phyloP scores from a whole-genome alignment of 2,329 filamentous ascomycete genomes.

The Zarea fungicola region DNA sequence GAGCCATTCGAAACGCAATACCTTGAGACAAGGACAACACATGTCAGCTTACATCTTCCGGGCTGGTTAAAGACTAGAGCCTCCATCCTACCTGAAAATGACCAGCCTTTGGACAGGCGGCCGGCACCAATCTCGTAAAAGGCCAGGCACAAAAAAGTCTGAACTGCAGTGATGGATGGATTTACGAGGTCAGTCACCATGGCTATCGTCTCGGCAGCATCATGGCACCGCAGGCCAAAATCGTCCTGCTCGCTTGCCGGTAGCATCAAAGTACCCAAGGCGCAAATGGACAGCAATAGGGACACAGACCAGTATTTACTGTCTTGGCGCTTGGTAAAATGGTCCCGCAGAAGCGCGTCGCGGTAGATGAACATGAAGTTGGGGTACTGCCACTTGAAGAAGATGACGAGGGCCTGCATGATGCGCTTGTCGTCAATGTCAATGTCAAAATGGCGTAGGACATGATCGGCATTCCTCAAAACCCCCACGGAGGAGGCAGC shows the following conservation, averaged over 20 bases:
- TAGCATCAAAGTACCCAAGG: slow-evolving; percentile 19
- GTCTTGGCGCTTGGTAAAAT: slow-evolving; percentile 15
- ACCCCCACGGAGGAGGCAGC: background rate
- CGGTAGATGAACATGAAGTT: slow-evolving; percentile 29
- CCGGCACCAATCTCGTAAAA: slow-evolving; percentile 25
- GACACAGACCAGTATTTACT: slow-evolving; percentile 25
- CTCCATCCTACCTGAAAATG: slow-evolving; percentile 22
- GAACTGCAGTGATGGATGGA: slow-evolving; percentile 21
- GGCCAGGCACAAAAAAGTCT: slow-evolving; percentile 23
- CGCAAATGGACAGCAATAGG: slow-evolving; percentile 21
- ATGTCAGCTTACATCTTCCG: background rate
- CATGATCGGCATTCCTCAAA: background rate
- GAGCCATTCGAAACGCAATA: slow-evolving; percentile 26
- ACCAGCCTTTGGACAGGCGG: slow-evolving; percentile 25
- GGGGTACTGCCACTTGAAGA: slow-evolving; percentile 26
- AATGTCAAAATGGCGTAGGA: background rate
- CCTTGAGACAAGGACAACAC: slow-evolving; percentile 12
- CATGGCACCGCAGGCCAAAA: no score
- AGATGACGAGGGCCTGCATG: slow-evolving; percentile 17
- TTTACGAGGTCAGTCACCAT: slow-evolving; percentile 20
- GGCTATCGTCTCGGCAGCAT: slow-evolving; percentile 22
- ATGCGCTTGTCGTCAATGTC: slow-evolving; percentile 15
- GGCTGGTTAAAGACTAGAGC: no score
- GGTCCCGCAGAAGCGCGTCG: slow-evolving; percentile 24
- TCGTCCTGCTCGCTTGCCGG: slow-evolving; percentile 17